Evolutionary conservation across 768 basidiomycete species (phyloP), one percentile per base, ranked within the genome.

Genomic region (Calocybe indica): DNA sequence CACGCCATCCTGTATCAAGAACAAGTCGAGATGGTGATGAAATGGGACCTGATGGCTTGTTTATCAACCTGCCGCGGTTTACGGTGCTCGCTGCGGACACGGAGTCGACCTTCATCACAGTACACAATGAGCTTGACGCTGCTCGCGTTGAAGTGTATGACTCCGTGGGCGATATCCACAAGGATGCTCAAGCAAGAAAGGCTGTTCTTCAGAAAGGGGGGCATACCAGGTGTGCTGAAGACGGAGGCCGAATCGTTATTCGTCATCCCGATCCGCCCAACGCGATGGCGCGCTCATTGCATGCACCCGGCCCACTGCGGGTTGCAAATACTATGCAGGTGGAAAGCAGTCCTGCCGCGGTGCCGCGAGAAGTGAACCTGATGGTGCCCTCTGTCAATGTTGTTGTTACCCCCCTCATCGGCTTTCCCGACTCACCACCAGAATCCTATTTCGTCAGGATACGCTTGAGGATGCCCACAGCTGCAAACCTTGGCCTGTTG

Each of bases 401-500:
- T 33, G 68, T 62, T 5, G 75, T 85, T 49, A 85, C 78, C 6
- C 78, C 76, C 8, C 68, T 87, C 40, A 55, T 64, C 12, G 54
- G 59, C 38, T 59, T 58, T 31, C 55, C 52, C 29, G 50, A 56
- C 35, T 48, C 49, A 32, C 55, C 68, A 14, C 71, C 75, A 8
- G 62, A 68, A 34, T 71, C 72, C 33, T 85, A 88, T 53, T 82
- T 77, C 13, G 84, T 88, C 40, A 73, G 76, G 22, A 54, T 85
- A 13, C 63, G 53, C 45, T 61, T 88, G 22, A 76, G 78, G 37
- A 76, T 78, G 7, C 84, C 83, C 13, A 63, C 71, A 10, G 73
- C 81, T 32, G 58, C 69, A n/a, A 78, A 78, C 47, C 75, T 78
- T n/a, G 84, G 83, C 43, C 85, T 79, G 80, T 67, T 90, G 13